Percentiles rank a stretch among this genome's conserved stretches.
Conservation (phyloP, 352 stramenopile species). For the Phytophthora palmivora region DNA sequence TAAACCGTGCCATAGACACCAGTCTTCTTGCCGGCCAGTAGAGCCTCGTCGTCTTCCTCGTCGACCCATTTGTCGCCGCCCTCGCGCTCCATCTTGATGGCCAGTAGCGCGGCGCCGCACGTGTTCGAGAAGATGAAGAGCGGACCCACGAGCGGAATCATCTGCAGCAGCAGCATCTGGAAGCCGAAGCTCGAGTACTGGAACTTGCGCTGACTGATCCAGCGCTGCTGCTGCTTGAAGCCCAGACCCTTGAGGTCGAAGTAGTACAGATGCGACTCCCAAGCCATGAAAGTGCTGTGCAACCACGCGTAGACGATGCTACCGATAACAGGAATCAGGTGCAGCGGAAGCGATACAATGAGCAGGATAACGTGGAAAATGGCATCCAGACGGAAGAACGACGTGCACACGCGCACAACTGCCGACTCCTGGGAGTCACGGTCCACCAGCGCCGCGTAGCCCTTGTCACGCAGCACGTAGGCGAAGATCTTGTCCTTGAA, state of each 20-base stretch:
- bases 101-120: conserved; percentile 60
- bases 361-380: conserved; percentile 54
- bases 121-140: conserved; percentile 75
- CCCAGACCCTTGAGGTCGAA: conserved; percentile 56
- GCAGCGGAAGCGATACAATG: conserved; percentile 60
- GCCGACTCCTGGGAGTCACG: conserved; percentile 41
- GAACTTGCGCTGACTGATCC: conserved; percentile 46
- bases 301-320: conserved; percentile 64
- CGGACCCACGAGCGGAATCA: conserved; percentile 59
- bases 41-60: conserved; percentile 33
- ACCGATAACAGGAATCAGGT: conserved; percentile 64
- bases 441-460: conserved; percentile 41
- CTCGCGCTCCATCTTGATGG: conserved; percentile 65
- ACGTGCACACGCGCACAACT: conserved; percentile 44
- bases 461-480: conserved; percentile 50
- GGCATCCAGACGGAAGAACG: conserved; percentile 55
- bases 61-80: conserved; percentile 34
- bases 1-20: conserved; percentile 36
- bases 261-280: conserved; percentile 69
- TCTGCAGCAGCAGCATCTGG: conserved; percentile 61
- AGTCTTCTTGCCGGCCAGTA: conserved; percentile 25
- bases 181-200: conserved; percentile 65
- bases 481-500: conserved; percentile 70
- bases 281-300: conserved; percentile 60
- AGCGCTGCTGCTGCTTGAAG: conserved; percentile 57